Evolutionary conservation across 208 protist species (phyloP).

Genomic region (Trypanosoma lewisi): DNA sequence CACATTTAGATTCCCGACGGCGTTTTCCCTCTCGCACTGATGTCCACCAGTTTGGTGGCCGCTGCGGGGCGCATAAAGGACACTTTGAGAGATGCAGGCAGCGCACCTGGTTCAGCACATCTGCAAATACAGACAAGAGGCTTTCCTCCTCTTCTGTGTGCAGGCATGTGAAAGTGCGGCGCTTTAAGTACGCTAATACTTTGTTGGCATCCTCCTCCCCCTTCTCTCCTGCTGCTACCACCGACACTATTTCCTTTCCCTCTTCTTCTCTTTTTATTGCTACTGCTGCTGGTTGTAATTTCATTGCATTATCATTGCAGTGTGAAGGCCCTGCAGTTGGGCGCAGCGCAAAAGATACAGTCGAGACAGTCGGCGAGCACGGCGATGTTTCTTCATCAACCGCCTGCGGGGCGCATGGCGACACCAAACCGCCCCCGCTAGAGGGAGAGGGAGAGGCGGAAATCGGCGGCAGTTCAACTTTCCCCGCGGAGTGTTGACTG

Average conservation of each 20-base stretch:
- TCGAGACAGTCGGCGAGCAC: slow-evolving; percentile 9
- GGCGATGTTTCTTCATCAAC: slow-evolving; percentile 1
- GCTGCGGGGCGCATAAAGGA: slow-evolving; percentile 18
- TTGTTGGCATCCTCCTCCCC: background rate
- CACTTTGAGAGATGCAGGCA: slow-evolving; percentile 13
- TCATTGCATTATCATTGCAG: too few species aligned
- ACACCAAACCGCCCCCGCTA: background rate
- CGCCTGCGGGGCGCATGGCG: background rate
- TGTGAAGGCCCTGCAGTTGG: too few species aligned
- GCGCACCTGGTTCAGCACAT: slow-evolving; percentile 7
- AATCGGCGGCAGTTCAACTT: background rate
- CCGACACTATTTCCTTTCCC: background rate
- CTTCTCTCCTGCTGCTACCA: background rate
- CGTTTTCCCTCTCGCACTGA: background rate
- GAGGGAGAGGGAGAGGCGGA: background rate
- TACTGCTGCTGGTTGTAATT: too few species aligned
- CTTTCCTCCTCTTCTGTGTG: background rate
- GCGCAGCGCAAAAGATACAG: background rate
- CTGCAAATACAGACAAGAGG: background rate
- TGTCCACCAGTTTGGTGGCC: slow-evolving; percentile 17
- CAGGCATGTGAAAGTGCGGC: background rate
- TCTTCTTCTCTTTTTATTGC: too few species aligned
- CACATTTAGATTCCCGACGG: background rate
- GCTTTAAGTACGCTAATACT: background rate
- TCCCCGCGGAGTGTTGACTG: background rate